These are phyloP conservation scores for Lagerstroemia speciosa DNA, from an alignment of 345 rosid species.

Conservation along the genomic window DNA sequence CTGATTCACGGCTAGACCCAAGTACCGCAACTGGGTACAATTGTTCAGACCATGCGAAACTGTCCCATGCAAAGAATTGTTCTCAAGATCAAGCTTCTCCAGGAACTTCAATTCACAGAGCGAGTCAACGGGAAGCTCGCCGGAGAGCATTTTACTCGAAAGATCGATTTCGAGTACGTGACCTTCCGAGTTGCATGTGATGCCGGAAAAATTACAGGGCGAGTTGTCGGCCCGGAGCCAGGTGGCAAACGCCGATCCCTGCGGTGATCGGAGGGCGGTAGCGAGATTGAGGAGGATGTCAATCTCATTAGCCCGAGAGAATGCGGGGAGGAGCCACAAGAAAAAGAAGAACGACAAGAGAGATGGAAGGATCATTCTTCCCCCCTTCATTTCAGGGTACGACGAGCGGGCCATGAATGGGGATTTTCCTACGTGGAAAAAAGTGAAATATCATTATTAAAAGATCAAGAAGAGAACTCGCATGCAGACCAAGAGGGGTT, in stretches of 20 bases:
- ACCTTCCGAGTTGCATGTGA: conserved; percentile 18
- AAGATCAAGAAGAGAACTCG: no score
- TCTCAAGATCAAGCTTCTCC: conserved; percentile 11
- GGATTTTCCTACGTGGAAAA: no score
- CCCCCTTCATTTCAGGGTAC: no score
- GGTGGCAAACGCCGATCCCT: conserved; percentile 15
- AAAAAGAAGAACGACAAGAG: background rate
- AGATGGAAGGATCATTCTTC: no score
- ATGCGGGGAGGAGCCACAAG: conserved; percentile 6
- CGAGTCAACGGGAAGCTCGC: conserved; percentile 11
- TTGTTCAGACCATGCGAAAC: conserved; percentile 4
- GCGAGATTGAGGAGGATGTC: conserved; percentile 21
- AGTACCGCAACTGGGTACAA: conserved; percentile 13
- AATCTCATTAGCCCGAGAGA: conserved; percentile 14
- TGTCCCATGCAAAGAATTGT: conserved; percentile 7
- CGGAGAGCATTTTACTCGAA: conserved; percentile 18
- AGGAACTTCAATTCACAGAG: conserved; percentile 10
- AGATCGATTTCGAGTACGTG: conserved; percentile 30
- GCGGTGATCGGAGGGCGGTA: conserved; percentile 13
- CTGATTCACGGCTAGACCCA: conserved; percentile 9
- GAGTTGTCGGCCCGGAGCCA: conserved; percentile 14
- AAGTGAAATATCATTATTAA: no score
- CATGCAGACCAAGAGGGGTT: no score
- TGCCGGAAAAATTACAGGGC: conserved; percentile 22
- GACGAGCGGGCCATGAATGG: no score